Percentiles rank a stretch among this genome's conserved stretches.
Evolutionary conservation across 495 filamentous ascomycete species (phyloP).

Genomic region (Penicillium paradoxum): DNA sequence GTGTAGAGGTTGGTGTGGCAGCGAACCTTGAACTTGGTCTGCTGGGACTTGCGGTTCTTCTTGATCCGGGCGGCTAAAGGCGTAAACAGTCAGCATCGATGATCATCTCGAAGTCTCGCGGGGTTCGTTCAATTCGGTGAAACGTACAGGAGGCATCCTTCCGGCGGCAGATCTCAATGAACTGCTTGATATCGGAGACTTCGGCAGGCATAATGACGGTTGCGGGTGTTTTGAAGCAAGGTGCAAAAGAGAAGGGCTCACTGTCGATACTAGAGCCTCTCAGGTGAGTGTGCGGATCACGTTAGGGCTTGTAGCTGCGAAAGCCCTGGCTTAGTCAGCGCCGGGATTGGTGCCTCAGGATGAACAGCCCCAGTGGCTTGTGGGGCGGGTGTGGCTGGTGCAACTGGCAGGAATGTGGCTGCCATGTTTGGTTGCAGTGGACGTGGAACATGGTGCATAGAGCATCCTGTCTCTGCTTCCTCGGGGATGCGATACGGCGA

Average conservation of each 20-base stretch:
- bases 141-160: conserved; percentile 94
- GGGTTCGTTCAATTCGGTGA: not conserved
- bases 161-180: conserved; percentile 99
- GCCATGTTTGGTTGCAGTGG: not conserved
- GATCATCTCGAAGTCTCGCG: conserved; percentile 4
- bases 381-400: not conserved
- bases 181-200: conserved; percentile 99
- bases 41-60: conserved; percentile 78
- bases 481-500: not conserved
- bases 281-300: conserved; percentile 27
- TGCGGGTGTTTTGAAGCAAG: conserved; percentile 19
- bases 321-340: conserved; percentile 23
- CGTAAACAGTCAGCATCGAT: conserved; percentile 15
- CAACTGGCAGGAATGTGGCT: not conserved
- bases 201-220: conserved; percentile 82
- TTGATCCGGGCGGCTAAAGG: conserved; percentile 87
- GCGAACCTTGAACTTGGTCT: conserved; percentile 99
- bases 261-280: conserved; percentile 14
- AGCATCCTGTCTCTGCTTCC: not conserved
- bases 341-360: not conserved
- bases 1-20: conserved; percentile 94
- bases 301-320: conserved; percentile 26
- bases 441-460: not conserved
- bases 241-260: conserved; percentile 15
- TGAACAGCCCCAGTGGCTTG: not conserved